phyloP scores from a whole-genome alignment of 768 basidiomycete species.

The Suillus tomentosus region DNA sequence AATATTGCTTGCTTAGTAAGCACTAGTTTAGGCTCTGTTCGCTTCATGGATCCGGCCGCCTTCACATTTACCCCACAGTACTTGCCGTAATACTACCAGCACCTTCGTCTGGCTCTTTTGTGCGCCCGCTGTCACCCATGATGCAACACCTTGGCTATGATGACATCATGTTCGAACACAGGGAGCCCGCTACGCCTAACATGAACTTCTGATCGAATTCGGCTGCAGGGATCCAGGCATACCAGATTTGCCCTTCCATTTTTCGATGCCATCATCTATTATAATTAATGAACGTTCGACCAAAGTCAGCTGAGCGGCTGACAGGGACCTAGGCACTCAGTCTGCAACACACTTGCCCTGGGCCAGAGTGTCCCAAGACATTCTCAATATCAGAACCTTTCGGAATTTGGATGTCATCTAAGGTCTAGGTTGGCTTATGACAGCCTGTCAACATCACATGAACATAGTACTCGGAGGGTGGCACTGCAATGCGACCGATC shows the following conservation, averaged over 20 bases:
- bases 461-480: not conserved
- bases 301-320: no score
- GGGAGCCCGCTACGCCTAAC: not conserved
- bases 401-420: not conserved
- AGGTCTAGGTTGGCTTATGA: not conserved
- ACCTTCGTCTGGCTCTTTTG: not conserved
- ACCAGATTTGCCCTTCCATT: not conserved
- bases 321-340: no score
- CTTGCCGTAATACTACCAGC: not conserved
- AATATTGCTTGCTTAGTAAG: no score
- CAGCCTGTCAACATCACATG: not conserved
- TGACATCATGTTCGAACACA: not conserved
- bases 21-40: not conserved
- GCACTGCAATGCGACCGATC: not conserved
- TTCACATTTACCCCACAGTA: not conserved
- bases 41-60: not conserved
- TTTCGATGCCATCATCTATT: not conserved
- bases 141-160: no score
- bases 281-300: no score
- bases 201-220: not conserved
- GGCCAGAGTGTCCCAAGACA: not conserved
- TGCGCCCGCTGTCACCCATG: not conserved
- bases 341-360: no score
- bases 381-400: not conserved
- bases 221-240: not conserved